Evolutionary conservation across 352 stramenopile genomes (phyloP).

Genomic region (Phytophthora meadii): DNA sequence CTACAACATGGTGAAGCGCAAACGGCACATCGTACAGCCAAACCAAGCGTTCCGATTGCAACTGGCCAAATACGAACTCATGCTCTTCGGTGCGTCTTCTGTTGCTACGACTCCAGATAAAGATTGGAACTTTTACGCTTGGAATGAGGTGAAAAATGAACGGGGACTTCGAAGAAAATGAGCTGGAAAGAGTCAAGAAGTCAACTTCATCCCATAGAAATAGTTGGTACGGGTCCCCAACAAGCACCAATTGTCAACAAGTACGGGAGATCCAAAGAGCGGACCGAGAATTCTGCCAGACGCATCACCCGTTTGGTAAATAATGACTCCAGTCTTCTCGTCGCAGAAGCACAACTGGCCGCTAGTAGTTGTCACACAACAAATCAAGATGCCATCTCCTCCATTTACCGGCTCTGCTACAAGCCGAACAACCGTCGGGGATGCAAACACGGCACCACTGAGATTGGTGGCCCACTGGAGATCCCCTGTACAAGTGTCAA

Average conservation of each 20-base stretch:
- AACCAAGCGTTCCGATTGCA: conserved; percentile 73
- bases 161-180: conserved; percentile 1
- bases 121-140: conserved; percentile 78
- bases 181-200: not conserved
- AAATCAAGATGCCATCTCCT: conserved; percentile 25
- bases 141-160: conserved; percentile 69
- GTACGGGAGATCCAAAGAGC: conserved; percentile 65
- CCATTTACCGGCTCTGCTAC: not conserved
- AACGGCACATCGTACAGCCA: conserved; percentile 54
- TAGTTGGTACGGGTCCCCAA: conserved; percentile 58
- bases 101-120: conserved; percentile 61
- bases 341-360: conserved; percentile 52
- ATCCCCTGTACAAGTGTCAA: conserved; percentile 32
- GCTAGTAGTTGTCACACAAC: conserved; percentile 51
- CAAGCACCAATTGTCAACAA: conserved; percentile 53
- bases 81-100: conserved; percentile 59
- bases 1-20: conserved; percentile 61
- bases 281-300: conserved; percentile 29
- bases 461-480: conserved; percentile 46
- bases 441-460: conserved; percentile 53
- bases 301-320: conserved; percentile 26
- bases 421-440: conserved; percentile 41
- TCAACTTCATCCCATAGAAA: conserved; percentile 46
- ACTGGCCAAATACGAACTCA: conserved; percentile 73
- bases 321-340: conserved; percentile 42